A percentile compares a stretch with the other conserved stretches of the same genome.
phyloP scores from a whole-genome alignment of 2,329 filamentous ascomycete genomes.

The Amauroascus verrucosus region DNA sequence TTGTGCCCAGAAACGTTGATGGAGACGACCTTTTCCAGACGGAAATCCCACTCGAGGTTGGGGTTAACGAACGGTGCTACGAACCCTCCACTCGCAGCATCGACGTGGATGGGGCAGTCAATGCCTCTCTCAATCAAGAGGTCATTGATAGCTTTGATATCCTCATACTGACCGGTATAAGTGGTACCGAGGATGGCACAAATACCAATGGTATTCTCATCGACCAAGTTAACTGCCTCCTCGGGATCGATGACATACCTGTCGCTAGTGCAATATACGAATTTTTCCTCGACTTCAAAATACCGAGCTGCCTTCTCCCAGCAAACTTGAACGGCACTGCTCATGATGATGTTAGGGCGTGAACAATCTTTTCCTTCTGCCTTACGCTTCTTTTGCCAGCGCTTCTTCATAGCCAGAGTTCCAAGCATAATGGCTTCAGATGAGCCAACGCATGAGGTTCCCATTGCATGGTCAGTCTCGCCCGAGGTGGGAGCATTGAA shows the following conservation, averaged over 20 bases:
- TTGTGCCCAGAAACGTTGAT: constrained; percentile 96
- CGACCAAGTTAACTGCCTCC: constrained; percentile 50
- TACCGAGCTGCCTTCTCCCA: constrained; percentile 90
- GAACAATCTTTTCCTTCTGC: constrained; percentile 72
- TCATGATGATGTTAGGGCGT: constrained; percentile 89
- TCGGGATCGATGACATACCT: constrained; percentile 56
- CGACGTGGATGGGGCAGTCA: constrained; percentile 82
- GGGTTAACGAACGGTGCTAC: constrained; percentile 86
- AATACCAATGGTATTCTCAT: constrained; percentile 76
- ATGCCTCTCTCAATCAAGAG: constrained; percentile 63
- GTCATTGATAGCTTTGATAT: constrained; percentile 85
- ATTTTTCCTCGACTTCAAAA: constrained; percentile 89
- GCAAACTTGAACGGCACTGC: constrained; percentile 88
- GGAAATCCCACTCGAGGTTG: constrained; percentile 81
- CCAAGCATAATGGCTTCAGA: constrained; percentile 56
- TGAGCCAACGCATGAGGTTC: constrained; percentile 79
- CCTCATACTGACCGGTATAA: constrained; percentile 93
- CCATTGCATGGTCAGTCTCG: constrained; percentile 56
- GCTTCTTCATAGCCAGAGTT: constrained; percentile 80
- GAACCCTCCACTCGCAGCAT: constrained; percentile 85
- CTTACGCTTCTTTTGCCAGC: constrained; percentile 78
- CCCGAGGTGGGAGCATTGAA: constrained; percentile 63
- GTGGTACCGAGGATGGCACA: constrained; percentile 85
- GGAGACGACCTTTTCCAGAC: constrained; percentile 74
- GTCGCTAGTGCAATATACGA: constrained; percentile 51